These are phyloP conservation scores for Globisporangium irregulare DNA, from an alignment of 352 stramenopile species.

Conservation along the genomic window DNA sequence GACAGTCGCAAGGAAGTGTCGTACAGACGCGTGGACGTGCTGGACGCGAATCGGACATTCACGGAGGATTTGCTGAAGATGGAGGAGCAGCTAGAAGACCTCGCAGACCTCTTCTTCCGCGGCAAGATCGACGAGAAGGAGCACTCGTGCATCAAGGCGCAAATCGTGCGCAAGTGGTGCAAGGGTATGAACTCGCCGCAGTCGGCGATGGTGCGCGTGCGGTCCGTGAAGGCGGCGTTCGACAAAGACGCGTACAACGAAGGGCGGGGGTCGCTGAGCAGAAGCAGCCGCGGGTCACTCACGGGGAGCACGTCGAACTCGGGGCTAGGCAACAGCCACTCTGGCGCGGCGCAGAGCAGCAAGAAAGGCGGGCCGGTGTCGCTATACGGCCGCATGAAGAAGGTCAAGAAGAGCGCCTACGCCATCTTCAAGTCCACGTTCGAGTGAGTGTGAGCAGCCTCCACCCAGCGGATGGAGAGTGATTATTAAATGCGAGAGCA, in stretches of 20 bases:
- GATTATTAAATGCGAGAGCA: background rate
- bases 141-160: constrained; percentile 76
- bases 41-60: constrained; percentile 67
- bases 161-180: constrained; percentile 83
- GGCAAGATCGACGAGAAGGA: constrained; percentile 86
- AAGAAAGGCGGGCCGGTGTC: constrained; percentile 37
- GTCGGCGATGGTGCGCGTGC: constrained; percentile 72
- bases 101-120: constrained; percentile 63
- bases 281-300: constrained; percentile 23
- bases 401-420: constrained; percentile 73
- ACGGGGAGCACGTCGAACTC: constrained; percentile 23
- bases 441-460: constrained; percentile 36
- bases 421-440: constrained; percentile 85
- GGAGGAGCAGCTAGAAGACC: constrained; percentile 76
- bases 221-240: constrained; percentile 51
- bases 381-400: constrained; percentile 82
- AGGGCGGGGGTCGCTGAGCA: constrained; percentile 16
- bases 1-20: constrained; percentile 43
- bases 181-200: constrained; percentile 77
- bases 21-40: constrained; percentile 67
- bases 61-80: constrained; percentile 70
- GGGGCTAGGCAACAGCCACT: constrained; percentile 16
- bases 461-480: background rate
- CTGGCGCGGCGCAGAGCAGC: constrained; percentile 16
- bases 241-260: constrained; percentile 21